These are phyloP conservation scores for Hortaea werneckii DNA, from an alignment of 2,329 filamentous ascomycete genomes.

Conservation along the genomic window DNA sequence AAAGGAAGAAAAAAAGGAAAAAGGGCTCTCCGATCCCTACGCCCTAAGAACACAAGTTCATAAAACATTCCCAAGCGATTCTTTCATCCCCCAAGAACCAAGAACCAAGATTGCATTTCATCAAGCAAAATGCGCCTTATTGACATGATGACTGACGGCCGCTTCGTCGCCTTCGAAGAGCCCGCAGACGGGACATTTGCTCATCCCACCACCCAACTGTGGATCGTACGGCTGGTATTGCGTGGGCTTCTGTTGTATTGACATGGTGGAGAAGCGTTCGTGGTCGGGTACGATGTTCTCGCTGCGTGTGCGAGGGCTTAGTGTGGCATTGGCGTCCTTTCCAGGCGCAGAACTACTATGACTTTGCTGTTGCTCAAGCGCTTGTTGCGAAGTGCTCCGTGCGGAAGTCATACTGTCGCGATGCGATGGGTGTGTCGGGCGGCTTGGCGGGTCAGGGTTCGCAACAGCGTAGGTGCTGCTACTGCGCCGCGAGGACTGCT, in stretches of 20 bases:
- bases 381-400: constrained; percentile 2
- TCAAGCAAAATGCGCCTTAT: constrained; percentile 20
- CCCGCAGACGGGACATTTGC: constrained; percentile 23
- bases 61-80: no score
- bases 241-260: constrained; percentile 6
- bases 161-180: constrained; percentile 25
- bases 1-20: no score
- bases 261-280: constrained; percentile 13
- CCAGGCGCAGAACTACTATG: neutral
- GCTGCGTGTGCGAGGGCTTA: constrained; percentile 3
- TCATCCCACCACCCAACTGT: neutral
- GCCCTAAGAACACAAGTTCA: no score
- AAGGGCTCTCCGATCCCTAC: no score
- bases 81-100: no score
- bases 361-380: constrained; percentile 5
- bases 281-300: constrained; percentile 12
- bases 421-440: constrained; percentile 10
- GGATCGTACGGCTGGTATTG: neutral
- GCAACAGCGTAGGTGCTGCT: constrained; percentile 1
- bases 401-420: constrained; percentile 1
- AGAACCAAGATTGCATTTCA: neutral
- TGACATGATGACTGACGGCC: constrained; percentile 25
- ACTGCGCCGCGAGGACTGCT: constrained; percentile 1
- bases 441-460: constrained; percentile 5
- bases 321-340: constrained; percentile 1